phyloP scores from a whole-genome alignment of 495 filamentous ascomycete species.

The Rhypophila decipiens region DNA sequence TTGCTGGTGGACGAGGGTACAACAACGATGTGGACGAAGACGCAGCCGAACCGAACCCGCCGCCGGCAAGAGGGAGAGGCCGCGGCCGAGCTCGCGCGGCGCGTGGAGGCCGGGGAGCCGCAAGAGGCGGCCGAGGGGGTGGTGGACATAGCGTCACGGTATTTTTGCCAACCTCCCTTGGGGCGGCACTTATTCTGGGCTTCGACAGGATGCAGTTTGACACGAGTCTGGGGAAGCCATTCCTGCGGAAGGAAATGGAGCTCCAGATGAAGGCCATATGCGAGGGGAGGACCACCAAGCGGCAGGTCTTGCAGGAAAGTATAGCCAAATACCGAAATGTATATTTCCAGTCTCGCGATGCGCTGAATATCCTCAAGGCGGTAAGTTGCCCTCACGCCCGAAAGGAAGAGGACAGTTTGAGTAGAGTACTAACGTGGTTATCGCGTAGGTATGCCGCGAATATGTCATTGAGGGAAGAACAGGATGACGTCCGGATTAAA shows the following conservation, averaged over 20 bases:
- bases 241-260: constrained; percentile 96
- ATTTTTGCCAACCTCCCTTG: constrained; percentile 85
- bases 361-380: constrained; percentile 67
- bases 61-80: constrained; percentile 30
- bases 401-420: too few relatives aligned
- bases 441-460: constrained; percentile 45
- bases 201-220: constrained; percentile 90
- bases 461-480: constrained; percentile 33
- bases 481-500: too few relatives aligned
- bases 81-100: constrained; percentile 29
- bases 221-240: constrained; percentile 90
- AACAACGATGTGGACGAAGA: constrained; percentile 23
- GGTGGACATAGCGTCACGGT: constrained; percentile 60
- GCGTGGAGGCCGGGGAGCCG: constrained; percentile 36
- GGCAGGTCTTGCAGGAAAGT: constrained; percentile 70
- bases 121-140: constrained; percentile 34
- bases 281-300: constrained; percentile 69
- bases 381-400: constrained; percentile 45
- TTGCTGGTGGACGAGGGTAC: constrained; percentile 21
- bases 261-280: constrained; percentile 90
- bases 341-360: constrained; percentile 67
- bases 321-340: constrained; percentile 79
- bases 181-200: constrained; percentile 84
- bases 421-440: too few relatives aligned
- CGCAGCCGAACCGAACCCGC: constrained; percentile 24